Evolutionary conservation across 1,284 basidiomycete genomes (phyloP), one percentile per base, ranked within the genome.

Genomic region (Moesziomyces sp.): DNA sequence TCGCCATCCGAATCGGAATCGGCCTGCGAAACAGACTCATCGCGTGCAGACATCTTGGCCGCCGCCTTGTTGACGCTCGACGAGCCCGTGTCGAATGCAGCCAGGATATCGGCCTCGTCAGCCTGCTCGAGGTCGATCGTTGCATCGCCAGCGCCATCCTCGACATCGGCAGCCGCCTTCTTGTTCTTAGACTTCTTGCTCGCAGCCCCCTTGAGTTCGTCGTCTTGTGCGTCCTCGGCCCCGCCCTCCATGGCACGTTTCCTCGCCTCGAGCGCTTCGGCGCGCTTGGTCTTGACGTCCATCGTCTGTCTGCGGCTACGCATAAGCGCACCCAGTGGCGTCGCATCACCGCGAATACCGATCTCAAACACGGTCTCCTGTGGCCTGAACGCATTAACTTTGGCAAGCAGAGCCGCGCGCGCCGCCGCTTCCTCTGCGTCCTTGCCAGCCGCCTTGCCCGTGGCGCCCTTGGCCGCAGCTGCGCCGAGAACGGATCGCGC

Each of bases 341-440:
- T 73, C 23, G 75, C 87, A 40, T 90, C 91, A 1, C 91, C 91
- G 65, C 91, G 89, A 2, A 88, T 88, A 0, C 93, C 93, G 24
- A 97, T 87, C 85, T 99, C 96, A 64, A 99, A 91, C 28, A 98
- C 91, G 0, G 96, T 99, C 85, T 98, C 96, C 26, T 87, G 84
- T 5, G 96, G 96, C 24, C 88, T 88, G 86, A 97, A 99, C 4
- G 90, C 86, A 74, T 90, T 91, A 46, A 99, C 90, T 30, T 89
- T 88, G 46, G 89, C 88, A 46, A 99, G 85, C 48, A 99, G 86
- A 10, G 88, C 86, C 48, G 90, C 89, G 59, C 91, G 87, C 21
- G 80, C 83, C 46, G 82, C 80, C 19, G 88, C 89, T 19, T 88
- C 87, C 52, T 89, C 88, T 54, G 77, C 76, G 18, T 61, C 57